Percentiles rank a stretch among this genome's conserved stretches.
Conservation (phyloP, 768 basidiomycete genomes). For the Trametes cinnabarina region DNA sequence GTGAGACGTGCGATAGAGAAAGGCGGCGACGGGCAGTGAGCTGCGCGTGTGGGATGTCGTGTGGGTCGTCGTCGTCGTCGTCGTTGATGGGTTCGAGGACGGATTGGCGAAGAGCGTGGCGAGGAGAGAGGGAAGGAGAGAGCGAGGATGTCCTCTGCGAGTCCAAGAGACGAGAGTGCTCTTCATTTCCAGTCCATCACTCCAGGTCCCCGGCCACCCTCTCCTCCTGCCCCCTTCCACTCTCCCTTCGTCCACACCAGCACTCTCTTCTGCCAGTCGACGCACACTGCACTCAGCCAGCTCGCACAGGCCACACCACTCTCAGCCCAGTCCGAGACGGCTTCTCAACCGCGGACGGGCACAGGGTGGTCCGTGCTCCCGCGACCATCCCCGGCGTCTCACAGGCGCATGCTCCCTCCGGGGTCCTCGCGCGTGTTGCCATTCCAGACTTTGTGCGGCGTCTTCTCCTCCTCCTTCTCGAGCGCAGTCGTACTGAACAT, state of each 20-base stretch:
- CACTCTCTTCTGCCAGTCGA: neutral
- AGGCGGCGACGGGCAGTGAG: conserved; percentile 7
- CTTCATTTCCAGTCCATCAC: neutral
- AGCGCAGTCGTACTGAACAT: neutral
- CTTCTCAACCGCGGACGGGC: neutral
- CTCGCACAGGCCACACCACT: neutral
- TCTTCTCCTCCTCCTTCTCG: neutral
- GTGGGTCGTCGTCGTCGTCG: conserved; percentile 10
- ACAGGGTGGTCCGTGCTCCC: conserved; percentile 22
- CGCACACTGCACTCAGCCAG: neutral
- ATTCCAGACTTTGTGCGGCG: conserved; percentile 16
- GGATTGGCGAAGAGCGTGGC: neutral
- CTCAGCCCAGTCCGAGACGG: neutral
- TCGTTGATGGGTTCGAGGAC: conserved; percentile 3
- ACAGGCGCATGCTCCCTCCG: conserved; percentile 1
- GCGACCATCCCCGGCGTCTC: conserved; percentile 4
- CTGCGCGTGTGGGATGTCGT: conserved; percentile 12
- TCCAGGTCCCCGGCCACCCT: conserved; percentile 10
- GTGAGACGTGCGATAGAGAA: neutral
- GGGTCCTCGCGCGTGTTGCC: conserved; percentile 24
- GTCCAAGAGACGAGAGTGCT: too few species aligned
- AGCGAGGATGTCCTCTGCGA: neutral
- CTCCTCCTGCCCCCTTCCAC: neutral
- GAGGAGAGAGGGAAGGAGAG: conserved; percentile 6
- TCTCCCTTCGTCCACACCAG: neutral